These are phyloP conservation scores for Chamaenerion angustifolium DNA, from an alignment of 345 rosid species.

Conservation along the genomic window DNA sequence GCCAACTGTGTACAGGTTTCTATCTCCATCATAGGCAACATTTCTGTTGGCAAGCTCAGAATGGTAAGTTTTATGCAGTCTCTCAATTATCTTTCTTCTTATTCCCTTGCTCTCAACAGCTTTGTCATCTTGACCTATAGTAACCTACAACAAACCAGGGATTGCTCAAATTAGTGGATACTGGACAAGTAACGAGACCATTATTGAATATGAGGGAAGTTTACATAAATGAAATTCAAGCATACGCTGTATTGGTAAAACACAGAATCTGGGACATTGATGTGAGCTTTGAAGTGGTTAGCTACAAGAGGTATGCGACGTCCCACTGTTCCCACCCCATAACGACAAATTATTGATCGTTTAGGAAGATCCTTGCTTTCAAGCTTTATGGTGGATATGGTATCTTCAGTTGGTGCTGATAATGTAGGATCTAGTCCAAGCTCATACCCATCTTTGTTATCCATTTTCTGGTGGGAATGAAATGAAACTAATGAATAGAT, in stretches of 20 bases:
- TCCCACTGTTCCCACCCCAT: conserved; percentile 42
- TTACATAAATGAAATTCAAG: background rate
- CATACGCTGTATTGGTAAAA: conserved; percentile 78
- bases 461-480: conserved; percentile 23
- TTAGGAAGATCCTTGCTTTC: conserved; percentile 22
- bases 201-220: background rate
- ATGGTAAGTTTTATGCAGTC: conserved; percentile 50
- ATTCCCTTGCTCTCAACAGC: conserved; percentile 48
- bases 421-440: conserved; percentile 14
- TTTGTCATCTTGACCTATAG: conserved; percentile 39
- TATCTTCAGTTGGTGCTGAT: conserved; percentile 14
- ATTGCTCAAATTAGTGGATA: conserved; percentile 1
- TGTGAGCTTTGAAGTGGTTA: conserved; percentile 60
- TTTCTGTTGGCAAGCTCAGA: conserved; percentile 45
- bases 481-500: background rate
- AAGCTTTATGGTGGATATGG: conserved; percentile 17
- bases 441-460: conserved; percentile 12
- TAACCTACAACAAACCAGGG: conserved; percentile 34
- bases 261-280: conserved; percentile 37
- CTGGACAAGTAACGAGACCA: background rate
- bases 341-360: conserved; percentile 33
- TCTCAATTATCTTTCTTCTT: conserved; percentile 58
- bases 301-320: conserved; percentile 31
- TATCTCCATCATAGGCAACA: conserved; percentile 81
- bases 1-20: conserved; percentile 58